A percentile compares a stretch with the other conserved stretches of the same genome.
These are phyloP conservation scores for Nannochloropsis granulata DNA, from an alignment of 108 stramenopile species.

Conservation along the genomic window DNA sequence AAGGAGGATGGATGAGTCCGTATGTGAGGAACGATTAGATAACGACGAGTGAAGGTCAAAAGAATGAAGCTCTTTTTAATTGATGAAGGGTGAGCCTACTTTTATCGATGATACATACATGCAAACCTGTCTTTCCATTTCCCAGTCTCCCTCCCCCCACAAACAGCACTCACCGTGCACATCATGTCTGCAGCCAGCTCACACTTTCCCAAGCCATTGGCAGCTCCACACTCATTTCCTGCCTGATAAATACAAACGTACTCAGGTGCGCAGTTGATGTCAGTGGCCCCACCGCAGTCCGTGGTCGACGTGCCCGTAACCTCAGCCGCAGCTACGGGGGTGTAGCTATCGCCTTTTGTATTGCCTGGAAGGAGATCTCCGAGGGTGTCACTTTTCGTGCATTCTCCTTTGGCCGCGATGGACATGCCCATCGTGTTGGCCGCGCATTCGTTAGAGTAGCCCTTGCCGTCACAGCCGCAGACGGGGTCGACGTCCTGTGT, in stretches of 20 bases:
- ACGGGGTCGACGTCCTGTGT: neutral
- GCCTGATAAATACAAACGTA: neutral
- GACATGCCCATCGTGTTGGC: neutral
- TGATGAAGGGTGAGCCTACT: neutral
- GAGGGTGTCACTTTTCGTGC: neutral
- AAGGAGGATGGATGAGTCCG: neutral
- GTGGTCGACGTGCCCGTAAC: neutral
- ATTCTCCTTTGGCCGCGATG: neutral
- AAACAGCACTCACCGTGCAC: neutral
- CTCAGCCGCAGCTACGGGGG: neutral
- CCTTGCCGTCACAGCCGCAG: neutral
- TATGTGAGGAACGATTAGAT: too few species aligned
- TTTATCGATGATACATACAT: neutral
- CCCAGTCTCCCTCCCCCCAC: neutral
- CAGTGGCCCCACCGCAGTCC: neutral
- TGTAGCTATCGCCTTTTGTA: neutral
- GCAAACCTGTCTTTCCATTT: neutral
- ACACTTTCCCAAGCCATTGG: neutral
- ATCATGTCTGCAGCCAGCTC: neutral
- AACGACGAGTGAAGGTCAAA: too few species aligned
- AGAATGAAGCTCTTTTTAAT: neutral
- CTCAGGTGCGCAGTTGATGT: neutral
- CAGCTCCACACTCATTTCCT: neutral
- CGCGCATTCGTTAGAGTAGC: neutral
- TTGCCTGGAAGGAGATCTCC: neutral